A percentile compares a stretch with the other conserved stretches of the same genome.
phyloP scores from a whole-genome alignment of 2,329 filamentous ascomycete genomes.

The Talaromyces rugulosus region DNA sequence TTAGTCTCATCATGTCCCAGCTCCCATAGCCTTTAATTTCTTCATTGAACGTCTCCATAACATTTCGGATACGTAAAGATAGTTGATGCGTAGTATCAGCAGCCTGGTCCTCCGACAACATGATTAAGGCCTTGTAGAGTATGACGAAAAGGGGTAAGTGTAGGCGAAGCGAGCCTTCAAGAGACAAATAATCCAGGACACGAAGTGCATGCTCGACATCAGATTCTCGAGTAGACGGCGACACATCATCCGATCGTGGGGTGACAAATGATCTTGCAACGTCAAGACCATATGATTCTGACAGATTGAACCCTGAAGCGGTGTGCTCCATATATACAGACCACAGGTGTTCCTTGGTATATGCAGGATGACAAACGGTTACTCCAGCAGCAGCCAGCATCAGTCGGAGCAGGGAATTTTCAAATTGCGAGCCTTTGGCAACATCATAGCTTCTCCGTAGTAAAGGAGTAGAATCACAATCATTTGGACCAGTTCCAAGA shows the following conservation, averaged over 20 bases:
- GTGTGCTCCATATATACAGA: slow-evolving; percentile 31
- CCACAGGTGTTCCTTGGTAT: slow-evolving; percentile 31
- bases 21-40: not conserved
- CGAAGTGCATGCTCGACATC: slow-evolving; percentile 35
- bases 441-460: slow-evolving; percentile 36
- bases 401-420: slow-evolving; percentile 28
- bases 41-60: slow-evolving; percentile 17
- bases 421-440: slow-evolving; percentile 24
- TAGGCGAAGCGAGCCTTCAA: slow-evolving; percentile 38
- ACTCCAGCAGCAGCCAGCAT: slow-evolving; percentile 36
- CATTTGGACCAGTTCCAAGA: slow-evolving; percentile 36
- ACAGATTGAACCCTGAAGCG: slow-evolving; percentile 30
- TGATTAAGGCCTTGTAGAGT: slow-evolving; percentile 35
- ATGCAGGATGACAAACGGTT: slow-evolving; percentile 34
- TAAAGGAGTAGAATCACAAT: slow-evolving; percentile 40
- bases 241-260: slow-evolving; percentile 10
- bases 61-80: slow-evolving; percentile 21
- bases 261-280: slow-evolving; percentile 36
- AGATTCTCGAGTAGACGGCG: slow-evolving; percentile 17
- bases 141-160: slow-evolving; percentile 46
- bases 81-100: not conserved
- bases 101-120: slow-evolving; percentile 16
- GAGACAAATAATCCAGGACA: slow-evolving; percentile 40
- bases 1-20: slow-evolving; percentile 21
- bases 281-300: slow-evolving; percentile 29